Evolutionary conservation across 441 rosid genomes (phyloP).

Genomic region (Adansonia madagascariensis): DNA sequence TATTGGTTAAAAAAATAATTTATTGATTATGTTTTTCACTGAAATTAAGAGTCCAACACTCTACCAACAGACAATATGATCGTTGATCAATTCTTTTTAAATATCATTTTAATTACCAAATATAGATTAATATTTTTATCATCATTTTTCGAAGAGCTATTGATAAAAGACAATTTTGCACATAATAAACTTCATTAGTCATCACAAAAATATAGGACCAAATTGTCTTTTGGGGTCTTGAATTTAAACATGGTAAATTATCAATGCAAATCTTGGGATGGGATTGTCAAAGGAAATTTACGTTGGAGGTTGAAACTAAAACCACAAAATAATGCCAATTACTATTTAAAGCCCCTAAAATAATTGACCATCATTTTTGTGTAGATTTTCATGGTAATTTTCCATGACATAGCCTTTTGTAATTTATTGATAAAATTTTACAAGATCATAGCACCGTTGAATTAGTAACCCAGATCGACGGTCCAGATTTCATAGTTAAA

Average conservation of each 20-base stretch:
- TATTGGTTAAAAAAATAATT: too few relatives aligned
- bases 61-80: too few relatives aligned
- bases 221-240: background rate
- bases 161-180: too few relatives aligned
- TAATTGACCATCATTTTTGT: conserved; percentile 24
- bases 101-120: too few relatives aligned
- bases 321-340: conserved; percentile 21
- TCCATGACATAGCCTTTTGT: background rate
- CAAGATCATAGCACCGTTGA: background rate
- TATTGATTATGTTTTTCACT: too few relatives aligned
- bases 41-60: too few relatives aligned
- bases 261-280: background rate
- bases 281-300: background rate
- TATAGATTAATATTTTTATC: too few relatives aligned
- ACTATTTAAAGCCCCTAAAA: conserved; percentile 30
- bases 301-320: background rate
- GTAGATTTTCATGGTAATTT: background rate
- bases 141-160: too few relatives aligned
- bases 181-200: too few relatives aligned
- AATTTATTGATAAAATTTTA: background rate
- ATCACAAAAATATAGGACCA: background rate
- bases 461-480: background rate
- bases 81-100: too few relatives aligned
- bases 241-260: background rate
- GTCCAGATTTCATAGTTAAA: background rate